Percentiles rank a stretch among this genome's conserved stretches.
Conservation (phyloP, 2,329 filamentous ascomycete species). For the Monilinia laxa region DNA sequence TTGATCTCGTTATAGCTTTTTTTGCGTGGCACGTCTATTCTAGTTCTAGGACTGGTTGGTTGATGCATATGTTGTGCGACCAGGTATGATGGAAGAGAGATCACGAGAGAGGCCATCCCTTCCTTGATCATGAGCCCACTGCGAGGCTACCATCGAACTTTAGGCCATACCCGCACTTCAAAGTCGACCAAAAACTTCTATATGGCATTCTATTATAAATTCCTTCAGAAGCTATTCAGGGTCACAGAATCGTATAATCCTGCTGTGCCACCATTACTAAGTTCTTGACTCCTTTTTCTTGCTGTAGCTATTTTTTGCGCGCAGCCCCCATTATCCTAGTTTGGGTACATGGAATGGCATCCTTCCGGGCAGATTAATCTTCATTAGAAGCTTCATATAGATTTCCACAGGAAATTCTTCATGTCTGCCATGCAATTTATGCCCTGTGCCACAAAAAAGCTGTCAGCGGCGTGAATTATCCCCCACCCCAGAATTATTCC, state of each 20-base stretch:
- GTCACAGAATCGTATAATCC: neutral
- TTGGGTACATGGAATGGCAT: conserved; percentile 14
- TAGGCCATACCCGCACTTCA: neutral
- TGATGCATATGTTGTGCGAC: neutral
- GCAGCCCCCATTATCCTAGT: conserved; percentile 8
- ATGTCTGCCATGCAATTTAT: conserved; percentile 17
- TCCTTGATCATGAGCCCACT: neutral
- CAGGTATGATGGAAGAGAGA: neutral
- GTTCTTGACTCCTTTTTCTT: conserved; percentile 11
- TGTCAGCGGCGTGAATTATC: conserved; percentile 8
- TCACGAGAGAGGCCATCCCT: neutral
- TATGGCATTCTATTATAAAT: neutral
- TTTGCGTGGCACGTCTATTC: neutral
- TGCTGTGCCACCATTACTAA: conserved; percentile 18
- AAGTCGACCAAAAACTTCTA: neutral
- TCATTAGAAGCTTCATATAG: conserved; percentile 21
- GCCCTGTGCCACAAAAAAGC: conserved; percentile 3
- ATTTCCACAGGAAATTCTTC: conserved; percentile 2
- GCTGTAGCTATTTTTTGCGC: conserved; percentile 15
- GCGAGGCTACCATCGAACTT: neutral
- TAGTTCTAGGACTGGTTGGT: neutral
- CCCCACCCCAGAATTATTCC: conserved; percentile 6
- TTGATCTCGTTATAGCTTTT: neutral
- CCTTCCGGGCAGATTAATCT: neutral
- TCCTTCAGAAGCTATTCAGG: conserved; percentile 11